Base-by-base conservation (phyloP, 805 yeast genomes). In the Metschnikowia noctiluminum region DNA sequence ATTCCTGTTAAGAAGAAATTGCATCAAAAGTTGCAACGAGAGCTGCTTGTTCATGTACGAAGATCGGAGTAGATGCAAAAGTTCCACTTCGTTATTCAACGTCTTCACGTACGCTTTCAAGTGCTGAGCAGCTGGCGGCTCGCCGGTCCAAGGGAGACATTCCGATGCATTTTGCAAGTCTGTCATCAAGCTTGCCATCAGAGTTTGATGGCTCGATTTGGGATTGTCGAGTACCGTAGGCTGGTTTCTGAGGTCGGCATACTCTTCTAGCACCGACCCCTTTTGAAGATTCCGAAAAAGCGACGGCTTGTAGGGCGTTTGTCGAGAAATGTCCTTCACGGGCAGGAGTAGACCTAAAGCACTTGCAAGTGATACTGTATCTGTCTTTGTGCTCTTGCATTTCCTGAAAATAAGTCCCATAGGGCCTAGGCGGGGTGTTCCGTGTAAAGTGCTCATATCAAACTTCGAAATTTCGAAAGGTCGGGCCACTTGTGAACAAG, bases 341-440 rank as follows among this genome's bases (percentile, higher is more conserved):
- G 56, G 72, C 6, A 68, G 60, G 15, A 70, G 57, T 21, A 70
- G 62, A 48, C 69, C 70, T 36, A 70, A 50, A 3, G 75, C 75
- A 47, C 68, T 69, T 2, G 74, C 74, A 36, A 70, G 35, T 12
- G 46, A 35, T 35, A 48, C 38, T 3, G 57, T 13, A 35, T 54
- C 59, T 10, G 49, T 28, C 21, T 21, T 16, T 13, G 37, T 31
- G 28, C 38, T 41, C 26, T 32, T 41, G 16, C 15, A 26, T 32
- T 28, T 38, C 14, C 27, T 21, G 16, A 28, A 38, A 3, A 38
- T 34, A 13, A 34, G 15, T 14, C 15, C n/a, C 15, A 34, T 2
- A n/a, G 36, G 36, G 14, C 36, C 15, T 7, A 10, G 36, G 15
- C 14, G 36, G 36, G 36, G 12, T 7, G n/a, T 10, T n/a, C 36